Evolutionary conservation across 2,329 filamentous ascomycete genomes (phyloP).

Genomic region (Diaporthe longicolla): DNA sequence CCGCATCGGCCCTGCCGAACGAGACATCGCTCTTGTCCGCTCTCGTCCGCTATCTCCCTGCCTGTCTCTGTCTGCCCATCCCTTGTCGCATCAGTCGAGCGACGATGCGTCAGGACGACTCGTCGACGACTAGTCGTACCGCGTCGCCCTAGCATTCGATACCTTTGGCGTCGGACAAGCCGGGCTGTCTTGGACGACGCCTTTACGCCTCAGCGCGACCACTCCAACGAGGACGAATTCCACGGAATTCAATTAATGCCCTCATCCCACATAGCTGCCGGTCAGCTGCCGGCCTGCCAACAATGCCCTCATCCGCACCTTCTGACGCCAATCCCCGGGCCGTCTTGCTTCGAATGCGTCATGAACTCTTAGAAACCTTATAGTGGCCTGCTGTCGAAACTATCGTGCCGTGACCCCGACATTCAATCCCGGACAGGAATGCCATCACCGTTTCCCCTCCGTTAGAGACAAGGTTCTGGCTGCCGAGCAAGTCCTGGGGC

Average conservation of each 20-base stretch:
- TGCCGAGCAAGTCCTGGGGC: neutral
- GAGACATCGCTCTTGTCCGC: neutral
- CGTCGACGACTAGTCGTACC: slow-evolving; percentile 17
- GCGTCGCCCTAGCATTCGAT: neutral
- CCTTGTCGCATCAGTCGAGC: slow-evolving; percentile 10
- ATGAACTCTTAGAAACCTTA: slow-evolving; percentile 28
- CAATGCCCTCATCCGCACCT: neutral
- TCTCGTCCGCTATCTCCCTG: neutral
- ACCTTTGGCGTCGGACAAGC: neutral
- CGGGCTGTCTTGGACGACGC: neutral
- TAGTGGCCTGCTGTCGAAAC: slow-evolving; percentile 35
- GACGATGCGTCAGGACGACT: neutral
- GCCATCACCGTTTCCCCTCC: slow-evolving; percentile 3
- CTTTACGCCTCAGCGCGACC: neutral
- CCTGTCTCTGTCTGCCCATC: neutral
- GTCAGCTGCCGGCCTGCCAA: slow-evolving; percentile 3
- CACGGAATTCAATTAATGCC: neutral
- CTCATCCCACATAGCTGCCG: neutral
- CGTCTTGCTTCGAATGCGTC: slow-evolving; percentile 6
- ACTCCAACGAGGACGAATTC: neutral
- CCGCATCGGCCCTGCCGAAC: neutral
- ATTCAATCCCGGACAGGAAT: slow-evolving; percentile 14
- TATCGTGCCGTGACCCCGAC: slow-evolving; percentile 5
- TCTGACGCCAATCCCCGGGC: slow-evolving; percentile 2
- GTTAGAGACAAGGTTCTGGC: slow-evolving; percentile 28